These are phyloP conservation scores for Naegleria fowleri DNA, from an alignment of 208 protist genomes.

Conservation along the genomic window DNA sequence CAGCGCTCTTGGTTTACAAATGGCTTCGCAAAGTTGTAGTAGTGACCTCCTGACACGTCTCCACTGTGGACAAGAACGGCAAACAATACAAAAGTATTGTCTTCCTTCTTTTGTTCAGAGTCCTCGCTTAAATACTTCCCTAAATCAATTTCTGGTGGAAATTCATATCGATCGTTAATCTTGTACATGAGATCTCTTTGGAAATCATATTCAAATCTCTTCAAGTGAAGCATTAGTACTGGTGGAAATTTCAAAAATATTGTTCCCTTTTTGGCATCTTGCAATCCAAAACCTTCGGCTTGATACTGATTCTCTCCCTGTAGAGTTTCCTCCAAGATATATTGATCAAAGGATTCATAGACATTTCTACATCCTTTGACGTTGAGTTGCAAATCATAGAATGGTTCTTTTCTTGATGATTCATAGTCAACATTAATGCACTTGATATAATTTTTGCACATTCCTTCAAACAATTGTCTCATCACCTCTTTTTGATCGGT, in stretches of 20 bases:
- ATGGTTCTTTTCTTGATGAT: constrained; percentile 61
- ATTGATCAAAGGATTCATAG: constrained; percentile 62
- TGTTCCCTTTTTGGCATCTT: constrained; percentile 62
- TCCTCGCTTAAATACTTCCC: constrained; percentile 44
- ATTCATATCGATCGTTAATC: constrained; percentile 69
- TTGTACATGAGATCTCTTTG: constrained; percentile 63
- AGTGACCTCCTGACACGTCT: constrained; percentile 66
- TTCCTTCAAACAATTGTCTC: constrained; percentile 66
- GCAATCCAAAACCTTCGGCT: constrained; percentile 58
- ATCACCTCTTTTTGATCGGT: constrained; percentile 66
- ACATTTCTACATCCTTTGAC: constrained; percentile 68
- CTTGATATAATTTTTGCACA: constrained; percentile 61
- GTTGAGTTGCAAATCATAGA: constrained; percentile 73
- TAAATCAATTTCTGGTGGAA: constrained; percentile 58
- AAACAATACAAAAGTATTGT: constrained; percentile 63
- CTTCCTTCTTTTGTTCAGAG: neutral
- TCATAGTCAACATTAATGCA: constrained; percentile 62
- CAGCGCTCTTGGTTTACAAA: constrained; percentile 40
- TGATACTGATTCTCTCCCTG: constrained; percentile 79
- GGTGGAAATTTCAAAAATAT: constrained; percentile 67
- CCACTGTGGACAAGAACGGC: constrained; percentile 73
- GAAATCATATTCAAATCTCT: constrained; percentile 79
- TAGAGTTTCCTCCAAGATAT: constrained; percentile 62
- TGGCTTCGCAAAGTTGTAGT: constrained; percentile 65
- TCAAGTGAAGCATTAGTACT: constrained; percentile 76